phyloP scores from a whole-genome alignment of 345 rosid species.

The Acer saccharum region DNA sequence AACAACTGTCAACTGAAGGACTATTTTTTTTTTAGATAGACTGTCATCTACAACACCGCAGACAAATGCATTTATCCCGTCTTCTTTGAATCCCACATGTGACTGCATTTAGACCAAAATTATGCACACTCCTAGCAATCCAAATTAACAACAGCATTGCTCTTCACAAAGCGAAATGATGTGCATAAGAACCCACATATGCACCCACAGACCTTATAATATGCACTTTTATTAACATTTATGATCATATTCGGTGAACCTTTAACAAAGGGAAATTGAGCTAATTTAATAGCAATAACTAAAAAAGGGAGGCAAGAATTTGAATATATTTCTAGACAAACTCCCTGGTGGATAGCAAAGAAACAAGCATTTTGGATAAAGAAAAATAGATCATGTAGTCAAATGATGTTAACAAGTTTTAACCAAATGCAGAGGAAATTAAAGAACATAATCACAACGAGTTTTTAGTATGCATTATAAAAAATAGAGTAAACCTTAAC shows the following conservation, averaged over 20 bases:
- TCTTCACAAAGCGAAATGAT: neutral
- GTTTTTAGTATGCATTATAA: neutral
- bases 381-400: too few species aligned
- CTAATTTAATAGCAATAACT: too few species aligned
- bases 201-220: too few species aligned
- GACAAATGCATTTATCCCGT: constrained; percentile 38
- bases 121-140: neutral
- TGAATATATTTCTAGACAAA: too few species aligned
- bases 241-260: neutral
- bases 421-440: too few species aligned
- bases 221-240: neutral
- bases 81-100: constrained; percentile 35
- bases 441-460: neutral
- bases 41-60: too few species aligned
- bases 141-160: neutral
- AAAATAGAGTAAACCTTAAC: constrained; percentile 40
- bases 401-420: too few species aligned
- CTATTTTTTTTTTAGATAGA: too few species aligned
- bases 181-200: neutral
- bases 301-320: too few species aligned
- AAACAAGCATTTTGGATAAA: too few species aligned
- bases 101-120: constrained; percentile 36
- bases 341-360: too few species aligned
- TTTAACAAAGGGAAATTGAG: neutral
- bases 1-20: constrained; percentile 17